Evolutionary conservation across 352 stramenopile genomes (phyloP).

Genomic region (Phytophthora brassicae): DNA sequence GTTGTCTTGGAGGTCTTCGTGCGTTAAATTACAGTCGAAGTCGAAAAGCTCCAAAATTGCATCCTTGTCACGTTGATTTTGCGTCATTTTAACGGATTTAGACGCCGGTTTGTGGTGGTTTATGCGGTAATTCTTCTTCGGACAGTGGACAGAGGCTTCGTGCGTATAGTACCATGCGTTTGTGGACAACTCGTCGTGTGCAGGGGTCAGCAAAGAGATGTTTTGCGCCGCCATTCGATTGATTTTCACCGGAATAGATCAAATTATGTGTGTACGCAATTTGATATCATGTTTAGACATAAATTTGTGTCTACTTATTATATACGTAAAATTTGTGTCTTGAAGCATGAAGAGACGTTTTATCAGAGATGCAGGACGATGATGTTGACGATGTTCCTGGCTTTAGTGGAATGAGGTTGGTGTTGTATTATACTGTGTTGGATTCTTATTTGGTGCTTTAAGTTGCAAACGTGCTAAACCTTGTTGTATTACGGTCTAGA

Average conservation of each 20-base stretch:
- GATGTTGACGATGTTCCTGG: conserved; percentile 28
- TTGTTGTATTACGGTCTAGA: conserved; percentile 6
- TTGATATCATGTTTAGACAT: not conserved
- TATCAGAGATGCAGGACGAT: conserved; percentile 14
- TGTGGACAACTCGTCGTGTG: conserved; percentile 30
- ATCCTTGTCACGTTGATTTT: not conserved
- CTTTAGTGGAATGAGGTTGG: conserved; percentile 40
- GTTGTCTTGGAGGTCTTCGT: conserved; percentile 56
- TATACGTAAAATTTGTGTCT: no score
- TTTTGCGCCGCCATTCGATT: not conserved
- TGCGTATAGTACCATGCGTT: conserved; percentile 36
- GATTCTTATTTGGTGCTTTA: not conserved
- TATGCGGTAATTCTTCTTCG: conserved; percentile 9
- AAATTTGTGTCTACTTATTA: not conserved
- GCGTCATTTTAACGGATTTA: conserved; percentile 4
- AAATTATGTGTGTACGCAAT: not conserved
- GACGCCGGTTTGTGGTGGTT: not conserved
- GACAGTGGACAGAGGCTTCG: not conserved
- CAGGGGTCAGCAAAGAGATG: conserved; percentile 1
- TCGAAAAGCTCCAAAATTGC: conserved; percentile 54
- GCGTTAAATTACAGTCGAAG: conserved; percentile 85
- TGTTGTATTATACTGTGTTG: not conserved
- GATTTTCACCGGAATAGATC: not conserved
- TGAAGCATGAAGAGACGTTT: conserved; percentile 15
- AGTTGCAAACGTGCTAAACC: not conserved